These are phyloP conservation scores for Stachybotrys elegans DNA, from an alignment of 2,329 filamentous ascomycete genomes.

Conservation along the genomic window DNA sequence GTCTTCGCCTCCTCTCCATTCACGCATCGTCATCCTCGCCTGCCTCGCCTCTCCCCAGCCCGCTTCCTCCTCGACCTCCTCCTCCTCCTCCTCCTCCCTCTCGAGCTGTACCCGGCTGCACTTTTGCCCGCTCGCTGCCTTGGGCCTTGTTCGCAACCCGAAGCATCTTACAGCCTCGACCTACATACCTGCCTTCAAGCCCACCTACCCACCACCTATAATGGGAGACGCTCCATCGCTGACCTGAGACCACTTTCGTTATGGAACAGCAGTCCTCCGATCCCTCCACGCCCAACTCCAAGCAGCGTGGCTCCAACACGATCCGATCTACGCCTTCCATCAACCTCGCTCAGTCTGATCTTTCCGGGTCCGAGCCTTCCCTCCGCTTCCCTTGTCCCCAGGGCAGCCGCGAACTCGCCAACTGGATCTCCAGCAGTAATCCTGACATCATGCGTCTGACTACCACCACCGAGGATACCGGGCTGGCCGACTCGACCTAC, in stretches of 20 bases:
- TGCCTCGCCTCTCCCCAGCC: conserved; percentile 1
- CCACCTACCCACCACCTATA: too few relatives aligned
- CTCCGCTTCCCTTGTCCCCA: conserved; percentile 53
- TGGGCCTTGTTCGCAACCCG: background rate
- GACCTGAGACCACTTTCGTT: conserved; percentile 33
- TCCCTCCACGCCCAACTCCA: conserved; percentile 14
- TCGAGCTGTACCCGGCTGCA: background rate
- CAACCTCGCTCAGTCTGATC: conserved; percentile 10
- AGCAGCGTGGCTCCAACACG: conserved; percentile 15
- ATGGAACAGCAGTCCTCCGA: conserved; percentile 46
- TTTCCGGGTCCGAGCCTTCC: conserved; percentile 40
- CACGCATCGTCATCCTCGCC: conserved; percentile 1
- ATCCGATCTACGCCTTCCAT: conserved; percentile 11
- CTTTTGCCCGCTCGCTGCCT: background rate
- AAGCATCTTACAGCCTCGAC: too few relatives aligned
- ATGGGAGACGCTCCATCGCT: conserved; percentile 21
- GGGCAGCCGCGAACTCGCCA: conserved; percentile 50
- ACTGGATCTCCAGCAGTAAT: conserved; percentile 55
- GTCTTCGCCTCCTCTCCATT: too few relatives aligned
- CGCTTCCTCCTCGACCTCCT: background rate
- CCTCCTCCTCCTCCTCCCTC: background rate
- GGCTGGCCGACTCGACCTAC: conserved; percentile 50
- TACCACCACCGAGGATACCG: conserved; percentile 42
- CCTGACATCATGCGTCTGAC: conserved; percentile 50
- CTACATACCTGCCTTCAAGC: too few relatives aligned